Conservation (phyloP, 768 basidiomycete genomes). For the Tricholoma sp. region DNA sequence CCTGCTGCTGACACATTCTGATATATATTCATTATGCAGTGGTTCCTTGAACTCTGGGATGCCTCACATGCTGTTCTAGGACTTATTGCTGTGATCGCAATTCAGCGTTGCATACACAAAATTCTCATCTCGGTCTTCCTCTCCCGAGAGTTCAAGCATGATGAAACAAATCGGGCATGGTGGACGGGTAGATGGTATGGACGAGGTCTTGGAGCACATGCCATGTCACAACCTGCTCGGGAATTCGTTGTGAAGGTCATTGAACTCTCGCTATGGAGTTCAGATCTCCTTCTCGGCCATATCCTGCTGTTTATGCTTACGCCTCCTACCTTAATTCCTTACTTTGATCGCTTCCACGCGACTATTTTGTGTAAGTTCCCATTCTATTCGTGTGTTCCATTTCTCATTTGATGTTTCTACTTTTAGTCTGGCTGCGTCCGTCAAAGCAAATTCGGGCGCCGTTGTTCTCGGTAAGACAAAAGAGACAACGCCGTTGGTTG, state of each 20-base stretch:
- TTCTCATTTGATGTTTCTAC: neutral
- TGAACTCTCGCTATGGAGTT: constrained; percentile 92
- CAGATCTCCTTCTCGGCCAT: constrained; percentile 86
- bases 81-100: constrained; percentile 83
- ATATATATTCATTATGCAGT: constrained; percentile 41
- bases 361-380: constrained; percentile 78
- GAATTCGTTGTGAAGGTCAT: constrained; percentile 98
- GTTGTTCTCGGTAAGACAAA: constrained; percentile 85
- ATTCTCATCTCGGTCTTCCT: constrained; percentile 90
- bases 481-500: constrained; percentile 84
- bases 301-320: constrained; percentile 88
- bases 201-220: constrained; percentile 82
- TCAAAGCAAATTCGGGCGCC: constrained; percentile 93
- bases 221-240: constrained; percentile 95
- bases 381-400: neutral
- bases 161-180: constrained; percentile 98
- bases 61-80: constrained; percentile 91
- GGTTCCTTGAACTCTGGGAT: constrained; percentile 94
- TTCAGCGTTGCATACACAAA: constrained; percentile 93
- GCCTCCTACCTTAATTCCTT: constrained; percentile 84
- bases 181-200: constrained; percentile 99
- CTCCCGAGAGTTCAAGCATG: constrained; percentile 98
- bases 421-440: constrained; percentile 86
- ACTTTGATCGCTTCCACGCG: constrained; percentile 87
- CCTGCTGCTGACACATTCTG: constrained; percentile 9